Evolutionary conservation across 2,329 filamentous ascomycete species (phyloP).

Genomic region (Cryoendolithus antarcticus): DNA sequence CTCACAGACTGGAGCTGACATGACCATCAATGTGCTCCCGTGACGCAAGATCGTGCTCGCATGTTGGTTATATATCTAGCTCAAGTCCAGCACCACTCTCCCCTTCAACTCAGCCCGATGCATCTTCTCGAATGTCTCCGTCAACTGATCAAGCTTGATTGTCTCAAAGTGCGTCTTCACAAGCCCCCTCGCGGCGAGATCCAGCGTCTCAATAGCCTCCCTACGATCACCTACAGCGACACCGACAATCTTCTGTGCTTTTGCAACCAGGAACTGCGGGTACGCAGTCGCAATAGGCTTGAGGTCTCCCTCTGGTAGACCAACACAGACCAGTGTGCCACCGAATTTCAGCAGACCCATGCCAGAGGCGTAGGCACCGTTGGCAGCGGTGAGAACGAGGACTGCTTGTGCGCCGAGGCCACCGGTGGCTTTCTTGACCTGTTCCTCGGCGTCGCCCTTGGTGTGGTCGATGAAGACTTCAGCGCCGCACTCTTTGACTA

Average conservation of each 20-base stretch:
- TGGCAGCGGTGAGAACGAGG: conserved; percentile 40
- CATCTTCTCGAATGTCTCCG: conserved; percentile 35
- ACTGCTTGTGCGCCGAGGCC: conserved; percentile 50
- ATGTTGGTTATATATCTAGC: neutral
- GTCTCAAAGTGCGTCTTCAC: conserved; percentile 36
- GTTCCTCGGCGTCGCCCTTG: conserved; percentile 38
- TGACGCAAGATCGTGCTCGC: too few relatives aligned
- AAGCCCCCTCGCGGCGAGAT: conserved; percentile 31
- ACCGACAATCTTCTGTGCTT: conserved; percentile 32
- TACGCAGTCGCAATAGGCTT: conserved; percentile 30
- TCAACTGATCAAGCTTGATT: conserved; percentile 36
- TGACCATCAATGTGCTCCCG: too few relatives aligned
- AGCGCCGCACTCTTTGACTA: conserved; percentile 47
- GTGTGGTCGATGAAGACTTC: conserved; percentile 55
- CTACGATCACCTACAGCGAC: conserved; percentile 33
- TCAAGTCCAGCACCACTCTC: conserved; percentile 35
- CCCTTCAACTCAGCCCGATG: conserved; percentile 31
- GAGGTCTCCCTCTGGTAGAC: conserved; percentile 34
- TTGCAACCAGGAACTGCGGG: conserved; percentile 30
- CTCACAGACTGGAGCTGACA: too few relatives aligned
- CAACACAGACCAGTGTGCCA: conserved; percentile 34
- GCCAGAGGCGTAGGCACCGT: conserved; percentile 32
- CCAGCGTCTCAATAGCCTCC: conserved; percentile 38
- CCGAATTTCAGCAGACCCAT: conserved; percentile 33
- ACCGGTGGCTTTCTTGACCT: conserved; percentile 44